These are phyloP conservation scores for Colletotrichum sp. DNA, from an alignment of 2,329 filamentous ascomycete species.

Conservation along the genomic window DNA sequence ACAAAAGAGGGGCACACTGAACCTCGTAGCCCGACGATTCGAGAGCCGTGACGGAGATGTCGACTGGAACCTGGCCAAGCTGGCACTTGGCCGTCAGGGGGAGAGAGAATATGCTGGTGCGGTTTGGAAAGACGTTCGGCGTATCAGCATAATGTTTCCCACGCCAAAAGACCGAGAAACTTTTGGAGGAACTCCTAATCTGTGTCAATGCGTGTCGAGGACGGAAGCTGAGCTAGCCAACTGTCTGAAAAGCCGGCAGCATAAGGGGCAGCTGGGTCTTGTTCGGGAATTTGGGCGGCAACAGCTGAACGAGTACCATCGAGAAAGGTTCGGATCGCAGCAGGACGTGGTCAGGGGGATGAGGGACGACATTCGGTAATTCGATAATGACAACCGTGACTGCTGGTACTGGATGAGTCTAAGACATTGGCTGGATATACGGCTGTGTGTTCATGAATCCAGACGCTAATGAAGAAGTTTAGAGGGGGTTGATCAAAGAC, in stretches of 20 bases:
- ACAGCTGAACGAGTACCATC: constrained; percentile 22
- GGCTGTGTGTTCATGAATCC: background rate
- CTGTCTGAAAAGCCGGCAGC: constrained; percentile 27
- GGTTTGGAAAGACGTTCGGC: constrained; percentile 28
- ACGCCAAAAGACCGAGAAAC: constrained; percentile 21
- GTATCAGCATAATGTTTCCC: constrained; percentile 35
- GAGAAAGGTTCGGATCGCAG: constrained; percentile 8
- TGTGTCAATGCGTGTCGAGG: constrained; percentile 29
- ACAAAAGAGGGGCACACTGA: constrained; percentile 27
- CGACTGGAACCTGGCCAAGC: constrained; percentile 34
- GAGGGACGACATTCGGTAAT: constrained; percentile 13
- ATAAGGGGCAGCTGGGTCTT: constrained; percentile 32
- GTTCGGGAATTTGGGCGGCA: constrained; percentile 32
- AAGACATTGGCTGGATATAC: background rate
- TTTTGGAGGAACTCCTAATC: constrained; percentile 31
- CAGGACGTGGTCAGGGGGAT: constrained; percentile 17
- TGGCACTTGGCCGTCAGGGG: constrained; percentile 26
- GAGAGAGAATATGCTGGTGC: constrained; percentile 11
- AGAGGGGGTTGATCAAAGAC: background rate
- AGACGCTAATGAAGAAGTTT: background rate
- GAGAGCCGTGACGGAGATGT: constrained; percentile 22
- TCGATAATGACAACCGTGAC: background rate
- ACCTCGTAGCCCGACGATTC: constrained; percentile 31
- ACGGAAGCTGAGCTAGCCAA: constrained; percentile 26
- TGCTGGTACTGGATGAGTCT: background rate